These are phyloP conservation scores for Saccharomycopsis sp. DNA, from an alignment of 805 yeast genomes.

Conservation along the genomic window DNA sequence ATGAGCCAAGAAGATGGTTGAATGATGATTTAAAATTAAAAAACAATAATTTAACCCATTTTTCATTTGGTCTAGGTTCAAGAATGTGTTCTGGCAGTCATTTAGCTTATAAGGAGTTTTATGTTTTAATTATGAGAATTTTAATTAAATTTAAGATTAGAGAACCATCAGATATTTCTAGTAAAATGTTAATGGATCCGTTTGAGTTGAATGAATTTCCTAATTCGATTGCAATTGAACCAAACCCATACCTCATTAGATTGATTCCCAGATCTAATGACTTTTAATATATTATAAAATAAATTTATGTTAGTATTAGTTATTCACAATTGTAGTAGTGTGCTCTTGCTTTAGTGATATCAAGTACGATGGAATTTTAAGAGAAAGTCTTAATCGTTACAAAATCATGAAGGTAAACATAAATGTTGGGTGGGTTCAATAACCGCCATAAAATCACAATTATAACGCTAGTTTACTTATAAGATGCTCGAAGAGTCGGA, in stretches of 20 bases:
- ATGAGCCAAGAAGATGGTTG: conserved; percentile 46
- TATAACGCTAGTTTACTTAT: too few relatives aligned
- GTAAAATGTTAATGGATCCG: conserved; percentile 39
- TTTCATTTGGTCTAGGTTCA: conserved; percentile 61
- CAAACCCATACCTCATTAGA: conserved; percentile 31
- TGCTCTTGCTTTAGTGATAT: not conserved
- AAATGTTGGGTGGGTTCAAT: too few relatives aligned
- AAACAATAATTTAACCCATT: conserved; percentile 22
- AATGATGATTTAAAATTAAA: conserved; percentile 20
- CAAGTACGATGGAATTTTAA: too few relatives aligned
- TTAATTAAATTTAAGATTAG: conserved; percentile 39
- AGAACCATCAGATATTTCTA: conserved; percentile 27
- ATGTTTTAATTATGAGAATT: conserved; percentile 43
- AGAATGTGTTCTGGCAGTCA: conserved; percentile 64
- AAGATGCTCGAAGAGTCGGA: too few relatives aligned
- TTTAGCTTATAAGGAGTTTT: conserved; percentile 56
- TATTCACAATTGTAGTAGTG: not conserved
- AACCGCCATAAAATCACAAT: too few relatives aligned
- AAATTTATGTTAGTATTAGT: too few relatives aligned
- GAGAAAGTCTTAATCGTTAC: too few relatives aligned
- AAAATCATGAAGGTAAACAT: too few relatives aligned
- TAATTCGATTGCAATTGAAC: conserved; percentile 54
- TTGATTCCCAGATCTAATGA: conserved; percentile 22
- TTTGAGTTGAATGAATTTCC: conserved; percentile 41
- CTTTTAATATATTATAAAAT: too few relatives aligned